Evolutionary conservation across 2,329 filamentous ascomycete genomes (phyloP), one percentile per base, ranked within the genome.

Genomic region (Clarireedia monteithiana): DNA sequence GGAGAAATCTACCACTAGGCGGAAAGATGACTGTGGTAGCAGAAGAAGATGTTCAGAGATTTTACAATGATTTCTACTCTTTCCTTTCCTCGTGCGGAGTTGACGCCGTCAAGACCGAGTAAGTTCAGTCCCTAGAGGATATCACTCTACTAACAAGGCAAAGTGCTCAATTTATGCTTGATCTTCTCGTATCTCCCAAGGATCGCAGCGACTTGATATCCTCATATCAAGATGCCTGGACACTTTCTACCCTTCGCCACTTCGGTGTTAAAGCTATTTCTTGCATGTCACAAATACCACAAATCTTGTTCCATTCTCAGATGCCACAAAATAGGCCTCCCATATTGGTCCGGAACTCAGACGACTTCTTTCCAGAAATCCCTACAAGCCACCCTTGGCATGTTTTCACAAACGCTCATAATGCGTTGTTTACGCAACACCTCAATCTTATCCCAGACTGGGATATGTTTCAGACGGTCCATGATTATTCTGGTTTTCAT

Each of bases 231-330:
- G 89, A 95, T 67, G 88, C 89, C 6, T 97, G 91, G 91, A 84
- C 82, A 2, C 80, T 91, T 53, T 83, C 88, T 1, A 83, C 85
- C 7, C 78, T 95, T 7, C 85, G 85, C 10, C 80, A 95, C 68
- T 94, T 99, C 67, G 81, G 83, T 63, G 82, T 80, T 49, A 86
- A 84, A 63, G 82, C 85, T 5, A 95, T 96, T 50, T 92, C 89
- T 3, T 97, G 94, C 82, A 97, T 97, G 91, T 94, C 91, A 0
- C 88, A 94, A 70, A 81, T 86, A 2, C 94, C 94, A 0, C 86
- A 91, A 56, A 85, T 92, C 17, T 76, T 97, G 9, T 96, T 96
- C 72, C 84, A 91, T 68, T 86, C 86, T 1, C 89, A 95, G 63
- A 75, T 96, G 24, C 88, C 88, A 1, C 81, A 77, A n/a, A 89